These are phyloP conservation scores for Lentinus brumalis DNA, from an alignment of 768 basidiomycete genomes.

Conservation along the genomic window DNA sequence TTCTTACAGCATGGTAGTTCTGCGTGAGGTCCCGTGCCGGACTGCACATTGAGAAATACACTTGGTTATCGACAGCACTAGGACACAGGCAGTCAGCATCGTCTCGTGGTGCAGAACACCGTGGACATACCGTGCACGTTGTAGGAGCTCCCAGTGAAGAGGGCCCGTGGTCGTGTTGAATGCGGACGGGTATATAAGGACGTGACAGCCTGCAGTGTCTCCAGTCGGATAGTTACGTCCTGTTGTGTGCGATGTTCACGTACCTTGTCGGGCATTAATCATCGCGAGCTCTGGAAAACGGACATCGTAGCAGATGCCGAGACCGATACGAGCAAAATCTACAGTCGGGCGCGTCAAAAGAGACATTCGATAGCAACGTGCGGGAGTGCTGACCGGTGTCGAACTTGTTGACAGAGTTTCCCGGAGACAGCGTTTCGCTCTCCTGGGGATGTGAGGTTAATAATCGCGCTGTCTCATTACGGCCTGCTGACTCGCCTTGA, in stretches of 20 bases:
- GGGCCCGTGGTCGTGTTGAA: constrained; percentile 97
- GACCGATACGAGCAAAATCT: constrained; percentile 97
- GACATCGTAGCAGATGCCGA: constrained; percentile 96
- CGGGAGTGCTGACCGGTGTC: constrained; percentile 67
- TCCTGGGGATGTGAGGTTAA: constrained; percentile 50
- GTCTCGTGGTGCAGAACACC: neutral
- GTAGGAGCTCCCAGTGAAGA: constrained; percentile 93
- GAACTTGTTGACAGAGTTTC: constrained; percentile 72
- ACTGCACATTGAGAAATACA: constrained; percentile 96
- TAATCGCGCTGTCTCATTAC: neutral
- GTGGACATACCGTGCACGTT: constrained; percentile 69
- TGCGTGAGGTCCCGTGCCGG: constrained; percentile 85
- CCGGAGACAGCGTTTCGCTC: constrained; percentile 84
- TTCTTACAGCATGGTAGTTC: constrained; percentile 83
- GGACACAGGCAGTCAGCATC: neutral
- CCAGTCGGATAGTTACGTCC: neutral
- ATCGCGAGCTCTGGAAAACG: constrained; percentile 93
- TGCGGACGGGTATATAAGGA: constrained; percentile 90
- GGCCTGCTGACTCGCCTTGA: constrained; percentile 57
- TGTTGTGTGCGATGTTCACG: constrained; percentile 10
- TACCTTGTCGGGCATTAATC: constrained; percentile 86
- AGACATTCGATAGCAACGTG: neutral
- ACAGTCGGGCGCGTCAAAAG: constrained; percentile 1
- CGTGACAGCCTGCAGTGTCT: constrained; percentile 67
- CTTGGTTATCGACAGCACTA: constrained; percentile 95